Base-by-base conservation (phyloP, 306 rosid species). In the Cyamopsis tetragonoloba region DNA sequence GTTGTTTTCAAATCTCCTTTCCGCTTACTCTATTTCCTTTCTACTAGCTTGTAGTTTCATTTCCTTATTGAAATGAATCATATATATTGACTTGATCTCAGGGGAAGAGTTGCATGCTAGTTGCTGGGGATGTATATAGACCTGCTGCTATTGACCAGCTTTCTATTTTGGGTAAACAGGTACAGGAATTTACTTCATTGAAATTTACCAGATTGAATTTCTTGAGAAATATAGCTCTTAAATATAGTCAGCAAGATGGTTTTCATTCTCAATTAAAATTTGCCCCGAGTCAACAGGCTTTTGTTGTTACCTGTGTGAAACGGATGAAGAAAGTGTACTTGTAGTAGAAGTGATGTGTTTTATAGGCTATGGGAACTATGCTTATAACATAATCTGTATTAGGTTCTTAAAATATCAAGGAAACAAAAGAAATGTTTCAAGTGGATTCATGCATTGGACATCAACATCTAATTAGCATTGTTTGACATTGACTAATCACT, bases 121-220 rank as follows among this genome's bases (percentile, higher is more conserved):
- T 93, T 8, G 96, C 99, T 14, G 96, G 96, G 72, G 99, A 93
- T 86, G 88, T 93, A 57, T 93, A 93, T 79, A 88, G 99, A 73
- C 99, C 99, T 43, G 99, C 99, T 77, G 97, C 99, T 70, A 93
- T 93, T 62, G 99, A 93, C 62, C 99, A 93, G 73, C 96, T 93
- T 60, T 82, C 80, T 70, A 93, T 93, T 79, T 79, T 93, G 79
- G 99, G 99, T 11, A 77, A 88, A 77, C 95, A 93, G 99, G 99
- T 93, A 83, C 61, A 15, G 22, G 23, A 24, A 31, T 72, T 74
- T 24, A 51, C 64, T 57, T 51, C 51, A 30, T 27, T 65, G 47
- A 63, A 42, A 58, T 71, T 65, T 37, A 46, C 20, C 23, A 13
- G 24, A 62, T 35, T 23, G 15, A 47, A 42, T 72, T 55, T 62